Base-by-base conservation (phyloP, 164 flowering plant genomes). In the Macadamia tetraphylla region DNA sequence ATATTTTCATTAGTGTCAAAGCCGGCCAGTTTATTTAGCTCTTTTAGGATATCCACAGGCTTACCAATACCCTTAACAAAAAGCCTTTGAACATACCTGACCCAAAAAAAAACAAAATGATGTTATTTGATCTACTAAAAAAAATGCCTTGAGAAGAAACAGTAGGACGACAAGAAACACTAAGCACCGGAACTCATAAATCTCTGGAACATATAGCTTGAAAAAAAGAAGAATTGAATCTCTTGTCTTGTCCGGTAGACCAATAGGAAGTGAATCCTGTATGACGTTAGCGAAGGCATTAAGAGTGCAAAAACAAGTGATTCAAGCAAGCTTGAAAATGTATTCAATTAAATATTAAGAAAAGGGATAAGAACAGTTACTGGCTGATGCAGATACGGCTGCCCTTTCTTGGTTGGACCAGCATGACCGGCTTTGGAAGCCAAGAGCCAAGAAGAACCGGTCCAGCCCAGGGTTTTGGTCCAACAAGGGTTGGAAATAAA, bases 221-320 rank as follows among this genome's bases (percentile, higher is more conserved):
- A 89, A 89, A 74, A 87, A 91, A 29, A 91, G 84, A 4, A 91
- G 72, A 68, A 91, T 84, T 58, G 89, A 95, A 23, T 86, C 92
- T 75, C 87, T 86, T 23, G 84, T 82, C 83, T 86, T 91, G 23
- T 81, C 88, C 51, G 86, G 96, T 14, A 85, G 89, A 67, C 86
- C 71, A 66, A 84, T 43, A 51, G 94, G 90, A 57, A 53, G 82
- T 42, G 77, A 62, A 72, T 86, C 94, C 97, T 89, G 81, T 43
- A 78, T 42, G 15, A 71, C 4, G 29, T 46, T 2, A 42, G 31
- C 60, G 43, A 65, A 29, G 29, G 23, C 44, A 71, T 43, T 60
- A 30, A 65, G 29, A 11, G 13, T 60, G 60, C n/a, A 48, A 4
- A 64, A 32, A 31, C 23, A 23, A 23, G 23, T 23, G 23, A 23